Evolutionary conservation across 345 rosid species (phyloP), one percentile per base, ranked within the genome.

Genomic region (Acer saccharum): DNA sequence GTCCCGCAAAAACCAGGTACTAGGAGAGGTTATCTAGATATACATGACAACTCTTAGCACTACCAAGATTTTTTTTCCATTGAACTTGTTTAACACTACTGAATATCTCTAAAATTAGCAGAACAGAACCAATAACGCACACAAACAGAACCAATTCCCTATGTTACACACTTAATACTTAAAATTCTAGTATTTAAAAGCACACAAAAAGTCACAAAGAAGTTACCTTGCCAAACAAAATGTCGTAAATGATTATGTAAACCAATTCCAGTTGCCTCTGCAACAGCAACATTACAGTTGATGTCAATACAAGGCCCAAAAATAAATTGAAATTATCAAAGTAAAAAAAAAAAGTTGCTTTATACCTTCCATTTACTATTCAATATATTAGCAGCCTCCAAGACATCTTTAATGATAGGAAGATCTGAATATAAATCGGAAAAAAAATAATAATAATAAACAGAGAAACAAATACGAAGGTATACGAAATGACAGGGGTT

Each of bases 301-400:
- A 25, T 13, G 32, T 10, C 20, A 61, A 16, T 8, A 1, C 48
- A 64, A 46, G 1, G 32, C 0, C 2, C 10, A 74, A 74, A 44
- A 62, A 9, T 17, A 44, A 44, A 63, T 10, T 12, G 11, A 64
- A 23, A 63, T 10, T 7, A 60, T 74, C 16, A 58, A 43, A 74
- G 21, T 44, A 46, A 1, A 17, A 61, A 29, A 76, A 10, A 23
- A 1, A n/a, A n/a, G n/a, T n/a, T n/a, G 27, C 21, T 18, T 18
- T 54, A 62, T 81, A 95, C 99, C 98, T 93, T 93, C 97, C 92
- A 91, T 77, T 88, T 88, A 81, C 88, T 84, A 84, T 84, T 93
- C 70, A 95, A 82, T 18, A 92, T 48, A 61, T 78, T 78, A 58
- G 89, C 85, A 65, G 81, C 77, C 81, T 89, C 93, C 79, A 95